A percentile compares a stretch with the other conserved stretches of the same genome.
phyloP scores from a whole-genome alignment of 768 basidiomycete genomes.

The Lentinula sp. region DNA sequence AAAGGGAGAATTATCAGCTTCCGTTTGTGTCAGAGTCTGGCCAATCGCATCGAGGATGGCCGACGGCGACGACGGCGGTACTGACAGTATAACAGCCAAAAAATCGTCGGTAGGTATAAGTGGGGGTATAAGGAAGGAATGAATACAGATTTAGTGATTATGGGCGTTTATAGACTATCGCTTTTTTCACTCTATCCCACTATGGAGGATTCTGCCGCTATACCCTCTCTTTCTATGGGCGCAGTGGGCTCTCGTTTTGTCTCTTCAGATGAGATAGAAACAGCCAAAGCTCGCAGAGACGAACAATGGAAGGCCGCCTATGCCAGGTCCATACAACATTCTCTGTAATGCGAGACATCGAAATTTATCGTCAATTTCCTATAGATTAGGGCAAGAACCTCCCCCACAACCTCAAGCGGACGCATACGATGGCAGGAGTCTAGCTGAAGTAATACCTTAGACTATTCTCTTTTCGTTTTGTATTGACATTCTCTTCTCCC shows the following conservation, averaged over 20 bases:
- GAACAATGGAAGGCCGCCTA: constrained; percentile 91
- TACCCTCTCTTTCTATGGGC: constrained; percentile 68
- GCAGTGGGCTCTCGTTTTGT: constrained; percentile 82
- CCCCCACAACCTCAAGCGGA: constrained; percentile 74
- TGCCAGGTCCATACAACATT: constrained; percentile 46
- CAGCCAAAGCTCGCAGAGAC: constrained; percentile 63
- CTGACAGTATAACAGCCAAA: background rate
- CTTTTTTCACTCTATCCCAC: constrained; percentile 1
- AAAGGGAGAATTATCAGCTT: background rate
- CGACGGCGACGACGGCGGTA: background rate
- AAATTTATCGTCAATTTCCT: constrained; percentile 4
- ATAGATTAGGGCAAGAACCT: constrained; percentile 78
- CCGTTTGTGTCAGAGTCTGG: background rate
- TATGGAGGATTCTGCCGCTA: constrained; percentile 20
- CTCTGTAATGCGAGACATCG: constrained; percentile 1
- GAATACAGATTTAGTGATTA: background rate
- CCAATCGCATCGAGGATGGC: background rate
- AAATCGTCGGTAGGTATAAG: background rate
- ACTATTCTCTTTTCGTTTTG: constrained; percentile 15
- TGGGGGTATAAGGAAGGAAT: background rate
- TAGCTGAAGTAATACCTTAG: constrained; percentile 69
- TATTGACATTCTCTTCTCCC: constrained; percentile 44
- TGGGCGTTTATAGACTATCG: background rate
- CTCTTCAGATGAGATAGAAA: constrained; percentile 71
- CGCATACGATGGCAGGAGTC: constrained; percentile 75